A percentile compares a stretch with the other conserved stretches of the same genome.
These are phyloP conservation scores for Coemansia sp. DNA, from an alignment of 192 early-diverging fungal genomes.

Conservation along the genomic window DNA sequence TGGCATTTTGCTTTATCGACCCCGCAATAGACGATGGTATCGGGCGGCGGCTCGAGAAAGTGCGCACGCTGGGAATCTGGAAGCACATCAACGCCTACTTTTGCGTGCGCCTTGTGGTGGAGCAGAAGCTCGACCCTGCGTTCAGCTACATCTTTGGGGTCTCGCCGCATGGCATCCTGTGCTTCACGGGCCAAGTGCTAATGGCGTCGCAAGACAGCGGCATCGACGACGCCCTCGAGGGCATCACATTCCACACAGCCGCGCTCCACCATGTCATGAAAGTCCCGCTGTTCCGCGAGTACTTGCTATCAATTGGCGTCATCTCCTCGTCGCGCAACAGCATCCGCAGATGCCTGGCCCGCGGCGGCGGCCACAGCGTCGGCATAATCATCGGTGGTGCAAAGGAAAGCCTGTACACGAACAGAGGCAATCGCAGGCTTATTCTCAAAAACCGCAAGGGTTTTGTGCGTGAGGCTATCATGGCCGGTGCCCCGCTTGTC, in stretches of 20 bases:
- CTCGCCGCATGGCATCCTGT: constrained; percentile 92
- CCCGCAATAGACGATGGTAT: constrained; percentile 44
- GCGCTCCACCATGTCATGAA: constrained; percentile 82
- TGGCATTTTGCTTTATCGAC: constrained; percentile 47
- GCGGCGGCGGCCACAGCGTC: constrained; percentile 78
- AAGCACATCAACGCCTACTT: constrained; percentile 82
- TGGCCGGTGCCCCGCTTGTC: constrained; percentile 78
- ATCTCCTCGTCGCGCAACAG: constrained; percentile 75
- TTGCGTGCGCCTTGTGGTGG: constrained; percentile 78
- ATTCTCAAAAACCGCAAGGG: constrained; percentile 80
- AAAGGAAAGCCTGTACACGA: constrained; percentile 75
- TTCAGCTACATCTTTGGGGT: constrained; percentile 86
- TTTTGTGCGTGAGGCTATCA: constrained; percentile 90
- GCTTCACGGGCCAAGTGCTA: constrained; percentile 77
- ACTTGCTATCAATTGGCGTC: constrained; percentile 75
- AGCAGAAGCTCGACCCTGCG: constrained; percentile 80
- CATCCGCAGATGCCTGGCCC: constrained; percentile 74
- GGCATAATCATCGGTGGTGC: constrained; percentile 94
- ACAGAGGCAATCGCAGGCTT: constrained; percentile 67
- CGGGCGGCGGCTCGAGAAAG: constrained; percentile 62
- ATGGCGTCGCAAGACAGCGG: constrained; percentile 82
- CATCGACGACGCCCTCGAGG: constrained; percentile 73
- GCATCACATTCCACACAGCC: constrained; percentile 60
- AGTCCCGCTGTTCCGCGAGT: constrained; percentile 83
- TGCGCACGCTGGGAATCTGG: constrained; percentile 67